A percentile compares a stretch with the other conserved stretches of the same genome.
Evolutionary conservation across 768 basidiomycete genomes (phyloP).

Genomic region (Fomitopsis pulvina): DNA sequence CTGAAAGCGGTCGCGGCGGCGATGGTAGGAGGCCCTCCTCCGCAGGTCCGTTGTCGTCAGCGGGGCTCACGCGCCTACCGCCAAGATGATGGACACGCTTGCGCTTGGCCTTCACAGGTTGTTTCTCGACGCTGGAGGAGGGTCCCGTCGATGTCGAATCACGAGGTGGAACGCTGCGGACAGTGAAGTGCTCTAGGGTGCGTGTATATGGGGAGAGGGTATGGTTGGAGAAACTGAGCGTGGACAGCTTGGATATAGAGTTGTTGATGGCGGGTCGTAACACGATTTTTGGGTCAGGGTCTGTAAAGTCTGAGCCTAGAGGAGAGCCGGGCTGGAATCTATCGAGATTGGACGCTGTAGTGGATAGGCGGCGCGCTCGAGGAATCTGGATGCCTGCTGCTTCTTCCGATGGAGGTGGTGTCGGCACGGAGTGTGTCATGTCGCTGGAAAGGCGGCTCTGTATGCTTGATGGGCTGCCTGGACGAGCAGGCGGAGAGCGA

Average conservation of each 20-base stretch:
- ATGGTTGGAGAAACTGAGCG: constrained; percentile 84
- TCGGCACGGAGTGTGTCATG: constrained; percentile 36
- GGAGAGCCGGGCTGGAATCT: constrained; percentile 29
- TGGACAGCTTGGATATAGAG: constrained; percentile 79
- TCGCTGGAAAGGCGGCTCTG: constrained; percentile 46
- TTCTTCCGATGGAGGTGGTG: constrained; percentile 33
- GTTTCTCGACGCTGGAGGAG: constrained; percentile 34
- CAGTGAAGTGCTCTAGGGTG: constrained; percentile 85
- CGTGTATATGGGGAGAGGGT: constrained; percentile 93
- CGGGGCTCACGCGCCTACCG: constrained; percentile 19
- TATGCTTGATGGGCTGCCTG: constrained; percentile 43
- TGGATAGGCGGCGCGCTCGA: constrained; percentile 28
- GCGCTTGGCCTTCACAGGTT: constrained; percentile 64
- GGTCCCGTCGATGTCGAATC: constrained; percentile 27
- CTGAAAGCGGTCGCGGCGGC: constrained; percentile 35
- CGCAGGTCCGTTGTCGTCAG: constrained; percentile 2
- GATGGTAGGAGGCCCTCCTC: constrained; percentile 18
- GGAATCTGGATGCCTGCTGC: constrained; percentile 12
- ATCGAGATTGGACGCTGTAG: constrained; percentile 28
- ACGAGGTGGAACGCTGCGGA: constrained; percentile 78
- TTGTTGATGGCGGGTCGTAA: constrained; percentile 63
- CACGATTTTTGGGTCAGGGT: constrained; percentile 48
- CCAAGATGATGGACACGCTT: constrained; percentile 69
- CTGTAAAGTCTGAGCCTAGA: constrained; percentile 25
- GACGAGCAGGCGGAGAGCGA: constrained; percentile 25